A percentile compares a stretch with the other conserved stretches of the same genome.
These are phyloP conservation scores for Ostreobium quekettii DNA, from an alignment of 139 green algal species.

Conservation along the genomic window DNA sequence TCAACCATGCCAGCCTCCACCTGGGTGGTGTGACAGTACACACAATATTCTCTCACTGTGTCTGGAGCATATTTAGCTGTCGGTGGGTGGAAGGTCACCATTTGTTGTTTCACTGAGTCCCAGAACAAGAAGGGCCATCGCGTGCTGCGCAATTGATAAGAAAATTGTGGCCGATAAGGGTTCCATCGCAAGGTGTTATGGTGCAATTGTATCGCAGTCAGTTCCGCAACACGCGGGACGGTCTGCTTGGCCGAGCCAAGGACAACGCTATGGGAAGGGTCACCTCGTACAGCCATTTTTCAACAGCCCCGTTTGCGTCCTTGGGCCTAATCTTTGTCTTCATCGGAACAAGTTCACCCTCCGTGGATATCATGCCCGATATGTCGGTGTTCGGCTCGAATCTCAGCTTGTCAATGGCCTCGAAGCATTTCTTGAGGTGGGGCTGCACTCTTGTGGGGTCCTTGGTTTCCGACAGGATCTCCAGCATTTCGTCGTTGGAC, in stretches of 20 bases:
- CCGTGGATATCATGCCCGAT: constrained; percentile 50
- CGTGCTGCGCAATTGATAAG: too few relatives aligned
- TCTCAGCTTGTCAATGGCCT: constrained; percentile 55
- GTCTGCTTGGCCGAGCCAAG: too few relatives aligned
- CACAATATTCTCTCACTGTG: too few relatives aligned
- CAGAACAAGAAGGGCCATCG: neutral
- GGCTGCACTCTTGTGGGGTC: constrained; percentile 66
- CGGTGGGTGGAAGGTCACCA: too few relatives aligned
- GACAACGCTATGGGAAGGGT: too few relatives aligned
- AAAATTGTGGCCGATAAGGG: too few relatives aligned
- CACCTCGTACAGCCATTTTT: constrained; percentile 53
- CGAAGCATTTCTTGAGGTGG: constrained; percentile 77
- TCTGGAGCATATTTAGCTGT: too few relatives aligned
- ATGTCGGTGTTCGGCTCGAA: constrained; percentile 60
- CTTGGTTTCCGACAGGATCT: constrained; percentile 72
- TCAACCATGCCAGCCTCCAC: constrained; percentile 64
- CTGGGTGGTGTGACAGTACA: too few relatives aligned
- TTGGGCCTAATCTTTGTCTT: constrained; percentile 55
- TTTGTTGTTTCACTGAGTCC: neutral
- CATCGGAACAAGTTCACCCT: constrained; percentile 56
- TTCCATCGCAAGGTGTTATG: too few relatives aligned
- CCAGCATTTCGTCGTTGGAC: constrained; percentile 74
- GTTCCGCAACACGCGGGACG: too few relatives aligned
- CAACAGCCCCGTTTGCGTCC: constrained; percentile 52
- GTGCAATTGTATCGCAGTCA: too few relatives aligned